A percentile compares a stretch with the other conserved stretches of the same genome.
phyloP scores from a whole-genome alignment of 257 asterid species.

The Plantago ovata region DNA sequence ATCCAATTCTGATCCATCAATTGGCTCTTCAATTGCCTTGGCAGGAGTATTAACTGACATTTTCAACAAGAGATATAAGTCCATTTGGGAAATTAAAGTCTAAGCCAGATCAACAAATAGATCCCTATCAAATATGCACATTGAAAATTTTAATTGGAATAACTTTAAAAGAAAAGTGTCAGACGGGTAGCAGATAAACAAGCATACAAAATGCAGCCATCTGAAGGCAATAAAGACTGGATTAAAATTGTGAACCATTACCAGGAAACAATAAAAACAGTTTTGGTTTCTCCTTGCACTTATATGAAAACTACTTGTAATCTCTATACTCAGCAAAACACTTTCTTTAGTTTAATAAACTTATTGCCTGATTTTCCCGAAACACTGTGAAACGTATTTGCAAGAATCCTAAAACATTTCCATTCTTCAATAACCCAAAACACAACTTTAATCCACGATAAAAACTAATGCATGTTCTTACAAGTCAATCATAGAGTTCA shows the following conservation, averaged over 20 bases:
- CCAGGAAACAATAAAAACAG: too few relatives aligned
- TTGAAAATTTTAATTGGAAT: too few relatives aligned
- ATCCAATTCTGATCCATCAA: constrained; percentile 52
- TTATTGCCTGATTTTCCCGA: too few relatives aligned
- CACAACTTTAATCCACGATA: background rate
- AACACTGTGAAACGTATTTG: too few relatives aligned
- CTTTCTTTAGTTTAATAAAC: too few relatives aligned
- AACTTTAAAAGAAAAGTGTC: background rate
- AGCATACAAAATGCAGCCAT: constrained; percentile 5
- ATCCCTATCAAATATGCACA: too few relatives aligned
- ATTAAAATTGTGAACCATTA: too few relatives aligned
- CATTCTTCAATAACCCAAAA: too few relatives aligned
- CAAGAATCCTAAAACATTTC: too few relatives aligned
- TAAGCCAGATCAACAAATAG: constrained; percentile 7
- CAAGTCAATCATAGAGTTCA: constrained; percentile 10
- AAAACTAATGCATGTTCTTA: constrained; percentile 8
- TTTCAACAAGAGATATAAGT: constrained; percentile 24
- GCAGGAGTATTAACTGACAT: constrained; percentile 53
- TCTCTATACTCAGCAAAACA: too few relatives aligned
- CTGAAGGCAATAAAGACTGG: background rate
- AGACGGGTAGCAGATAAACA: background rate
- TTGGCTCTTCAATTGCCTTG: constrained; percentile 41
- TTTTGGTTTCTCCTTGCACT: too few relatives aligned
- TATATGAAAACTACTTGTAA: too few relatives aligned
- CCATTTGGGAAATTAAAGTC: constrained; percentile 17